Evolutionary conservation across 2,329 filamentous ascomycete species (phyloP), one percentile per base, ranked within the genome.

Genomic region (Cytospora piceicola): DNA sequence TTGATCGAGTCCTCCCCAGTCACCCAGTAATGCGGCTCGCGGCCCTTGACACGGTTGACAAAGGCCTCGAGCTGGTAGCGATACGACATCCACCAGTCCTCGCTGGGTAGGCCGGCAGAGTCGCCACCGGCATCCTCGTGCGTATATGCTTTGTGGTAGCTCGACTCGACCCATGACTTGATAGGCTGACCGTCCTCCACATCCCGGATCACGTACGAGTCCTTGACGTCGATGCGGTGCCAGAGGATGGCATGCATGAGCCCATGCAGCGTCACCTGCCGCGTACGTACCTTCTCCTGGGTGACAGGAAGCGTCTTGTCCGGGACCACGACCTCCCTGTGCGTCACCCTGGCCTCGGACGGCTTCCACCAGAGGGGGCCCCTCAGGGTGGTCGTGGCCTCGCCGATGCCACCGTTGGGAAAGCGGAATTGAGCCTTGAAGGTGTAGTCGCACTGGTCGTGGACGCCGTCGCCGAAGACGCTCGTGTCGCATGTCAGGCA

Each of bases 1-100:
- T 70, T 70, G 27, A 80, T 73, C 9, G 74, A 77, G 58, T 80
- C 77, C 59, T 73, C 70, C 1, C 70, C 72, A 27, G 70, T 69
- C 32, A 81, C 72, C 79, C 78, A 81, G 27, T 76, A 71, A 2
- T 67, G 72, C 12, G 72, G 73, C 27, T 73, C 70, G 17, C 76
- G 72, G 3, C 78, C 78, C 60, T 76, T 77, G 53, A 83, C 69
- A 27, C 71, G 73, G 70, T 82, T 78, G 9, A 83, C 79, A 70
- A 84, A 84, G 64, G 78, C 74, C 71, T 83, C 80, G 29, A 84
- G 74, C 73, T 80, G 77, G 70, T 81, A 75, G 14, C 79, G 74
- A 70, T 81, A 83, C 14, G 78, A 77, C 34, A 75, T 73, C 81
- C 81, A 83, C 59, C 72, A 77, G 2, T 70, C 69, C 70, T 78